Conservation (phyloP, 2,329 filamentous ascomycete species). For the Neofusicoccum parvum region DNA sequence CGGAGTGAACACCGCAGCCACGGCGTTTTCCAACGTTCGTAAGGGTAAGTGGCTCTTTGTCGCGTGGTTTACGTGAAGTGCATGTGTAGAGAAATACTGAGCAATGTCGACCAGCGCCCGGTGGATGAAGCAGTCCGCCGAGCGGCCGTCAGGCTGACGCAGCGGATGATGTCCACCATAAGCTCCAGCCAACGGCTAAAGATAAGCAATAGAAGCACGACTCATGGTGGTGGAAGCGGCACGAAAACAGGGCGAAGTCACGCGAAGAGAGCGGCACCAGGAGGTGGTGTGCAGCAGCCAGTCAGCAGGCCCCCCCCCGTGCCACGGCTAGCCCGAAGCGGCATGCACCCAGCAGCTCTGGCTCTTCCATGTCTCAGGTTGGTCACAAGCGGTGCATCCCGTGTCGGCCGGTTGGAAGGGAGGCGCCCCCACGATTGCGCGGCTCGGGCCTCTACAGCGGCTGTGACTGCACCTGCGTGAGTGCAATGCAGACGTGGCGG, state of each 20-base stretch:
- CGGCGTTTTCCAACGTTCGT: too few relatives aligned
- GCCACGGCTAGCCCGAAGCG: neutral
- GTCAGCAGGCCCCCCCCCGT: conserved; percentile 11
- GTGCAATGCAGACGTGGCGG: neutral
- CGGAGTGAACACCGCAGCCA: too few relatives aligned
- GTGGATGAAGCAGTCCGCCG: too few relatives aligned
- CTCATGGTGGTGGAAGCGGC: neutral
- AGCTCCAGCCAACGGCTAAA: neutral
- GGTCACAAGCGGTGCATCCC: neutral
- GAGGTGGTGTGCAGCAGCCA: conserved; percentile 13
- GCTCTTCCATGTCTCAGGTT: conserved; percentile 2
- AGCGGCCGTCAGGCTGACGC: too few relatives aligned
- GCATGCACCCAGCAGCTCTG: neutral
- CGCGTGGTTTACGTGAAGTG: too few relatives aligned
- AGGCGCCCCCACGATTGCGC: neutral
- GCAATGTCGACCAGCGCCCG: too few relatives aligned
- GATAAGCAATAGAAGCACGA: neutral
- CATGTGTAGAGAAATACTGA: too few relatives aligned
- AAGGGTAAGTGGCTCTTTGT: too few relatives aligned
- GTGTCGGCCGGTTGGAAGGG: neutral
- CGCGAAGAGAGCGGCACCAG: neutral
- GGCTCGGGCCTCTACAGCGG: conserved; percentile 11
- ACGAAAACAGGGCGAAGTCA: neutral
- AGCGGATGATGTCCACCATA: neutral
- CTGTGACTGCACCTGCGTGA: conserved; percentile 11